Percentiles rank a stretch among this genome's conserved stretches.
Evolutionary conservation across 1,284 basidiomycete species (phyloP).

Genomic region (Leccinum proliferum): DNA sequence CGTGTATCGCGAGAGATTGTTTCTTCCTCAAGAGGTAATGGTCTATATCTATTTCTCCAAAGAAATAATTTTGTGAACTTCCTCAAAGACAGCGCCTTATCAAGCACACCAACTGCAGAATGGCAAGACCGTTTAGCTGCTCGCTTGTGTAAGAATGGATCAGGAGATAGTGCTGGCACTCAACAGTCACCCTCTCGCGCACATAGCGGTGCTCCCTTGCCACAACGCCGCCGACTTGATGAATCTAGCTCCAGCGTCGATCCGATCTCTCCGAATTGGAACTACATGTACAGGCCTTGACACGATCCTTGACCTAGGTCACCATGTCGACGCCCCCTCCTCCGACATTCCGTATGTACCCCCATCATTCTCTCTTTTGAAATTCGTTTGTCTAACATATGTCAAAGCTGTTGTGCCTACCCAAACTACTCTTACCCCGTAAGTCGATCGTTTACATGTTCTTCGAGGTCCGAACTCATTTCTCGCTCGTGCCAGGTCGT

Average conservation of each 20-base stretch:
- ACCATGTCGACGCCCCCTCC: slow-evolving; percentile 8
- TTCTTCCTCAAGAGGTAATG: slow-evolving; percentile 55
- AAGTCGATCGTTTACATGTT: not conserved
- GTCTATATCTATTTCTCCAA: slow-evolving; percentile 1
- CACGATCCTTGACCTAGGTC: slow-evolving; percentile 1
- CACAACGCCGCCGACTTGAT: slow-evolving; percentile 40
- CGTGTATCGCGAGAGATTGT: slow-evolving; percentile 72
- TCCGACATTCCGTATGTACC: slow-evolving; percentile 6
- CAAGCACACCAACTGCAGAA: slow-evolving; percentile 62
- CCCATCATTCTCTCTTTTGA: not conserved
- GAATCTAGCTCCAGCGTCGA: slow-evolving; percentile 12
- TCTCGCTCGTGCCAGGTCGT: not conserved
- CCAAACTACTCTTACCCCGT: not conserved
- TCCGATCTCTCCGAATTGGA: slow-evolving; percentile 37
- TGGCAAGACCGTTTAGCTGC: slow-evolving; percentile 70
- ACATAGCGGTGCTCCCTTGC: slow-evolving; percentile 28
- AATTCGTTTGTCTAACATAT: not conserved
- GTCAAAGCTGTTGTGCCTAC: not conserved
- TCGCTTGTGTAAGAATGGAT: slow-evolving; percentile 38
- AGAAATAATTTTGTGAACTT: slow-evolving; percentile 9
- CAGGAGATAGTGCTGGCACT: slow-evolving; percentile 15
- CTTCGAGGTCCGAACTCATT: not conserved
- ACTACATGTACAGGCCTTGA: slow-evolving; percentile 42
- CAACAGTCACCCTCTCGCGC: slow-evolving; percentile 14
- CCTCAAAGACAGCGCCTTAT: slow-evolving; percentile 48